Conservation (phyloP, 2,329 filamentous ascomycete species). For the Colletotrichum sp. region DNA sequence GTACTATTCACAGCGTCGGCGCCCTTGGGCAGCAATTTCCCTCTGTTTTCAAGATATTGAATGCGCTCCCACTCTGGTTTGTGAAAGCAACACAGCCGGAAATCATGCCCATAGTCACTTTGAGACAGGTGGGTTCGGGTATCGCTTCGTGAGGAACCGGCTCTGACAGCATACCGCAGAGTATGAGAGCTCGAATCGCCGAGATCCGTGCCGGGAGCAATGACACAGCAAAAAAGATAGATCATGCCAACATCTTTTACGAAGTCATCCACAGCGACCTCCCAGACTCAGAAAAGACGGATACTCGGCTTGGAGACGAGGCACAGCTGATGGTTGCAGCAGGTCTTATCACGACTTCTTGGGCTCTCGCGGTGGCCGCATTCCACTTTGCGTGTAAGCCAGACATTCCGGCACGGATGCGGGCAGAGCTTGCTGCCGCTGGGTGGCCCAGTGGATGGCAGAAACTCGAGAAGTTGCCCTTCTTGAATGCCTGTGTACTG, state of each 20-base stretch:
- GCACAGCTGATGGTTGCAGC: conserved; percentile 34
- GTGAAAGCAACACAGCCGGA: conserved; percentile 24
- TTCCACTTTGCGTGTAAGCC: conserved; percentile 41
- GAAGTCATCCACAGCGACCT: conserved; percentile 34
- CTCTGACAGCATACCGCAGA: not conserved
- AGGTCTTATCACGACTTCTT: conserved; percentile 42
- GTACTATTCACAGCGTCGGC: conserved; percentile 27
- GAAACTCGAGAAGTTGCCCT: conserved; percentile 37
- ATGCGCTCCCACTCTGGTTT: conserved; percentile 26
- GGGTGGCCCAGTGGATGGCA: conserved; percentile 13
- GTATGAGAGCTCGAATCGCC: not conserved
- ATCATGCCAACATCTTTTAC: conserved; percentile 33
- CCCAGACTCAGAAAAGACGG: conserved; percentile 35
- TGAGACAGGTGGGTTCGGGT: not conserved
- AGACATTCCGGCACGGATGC: conserved; percentile 30
- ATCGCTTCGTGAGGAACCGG: too few relatives aligned
- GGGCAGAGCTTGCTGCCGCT: conserved; percentile 34
- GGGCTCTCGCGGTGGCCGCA: conserved; percentile 36
- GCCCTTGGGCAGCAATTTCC: conserved; percentile 32
- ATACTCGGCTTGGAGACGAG: conserved; percentile 36
- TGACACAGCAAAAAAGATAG: not conserved
- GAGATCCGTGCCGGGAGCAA: conserved; percentile 12
- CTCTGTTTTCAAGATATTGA: conserved; percentile 29
- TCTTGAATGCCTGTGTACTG: conserved; percentile 41
- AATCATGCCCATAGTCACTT: conserved; percentile 25